A percentile compares a stretch with the other conserved stretches of the same genome.
These are phyloP conservation scores for Maudiozyma barnettii DNA, from an alignment of 805 yeast genomes.

Conservation along the genomic window DNA sequence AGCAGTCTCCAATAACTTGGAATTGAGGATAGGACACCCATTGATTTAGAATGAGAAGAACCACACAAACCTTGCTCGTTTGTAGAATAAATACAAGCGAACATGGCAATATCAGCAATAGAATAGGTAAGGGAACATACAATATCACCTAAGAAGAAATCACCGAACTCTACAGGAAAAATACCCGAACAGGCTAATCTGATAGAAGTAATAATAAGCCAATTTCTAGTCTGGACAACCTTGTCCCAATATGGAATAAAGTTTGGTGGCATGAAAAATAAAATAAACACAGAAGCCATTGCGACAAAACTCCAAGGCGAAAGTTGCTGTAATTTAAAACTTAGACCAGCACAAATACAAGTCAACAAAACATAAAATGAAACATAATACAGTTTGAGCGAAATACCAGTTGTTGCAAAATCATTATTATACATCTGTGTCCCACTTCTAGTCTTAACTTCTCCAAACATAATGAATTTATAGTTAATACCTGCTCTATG, in stretches of 20 bases:
- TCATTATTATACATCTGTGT: slow-evolving; percentile 29
- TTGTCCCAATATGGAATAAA: slow-evolving; percentile 27
- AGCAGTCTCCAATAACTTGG: slow-evolving; percentile 87
- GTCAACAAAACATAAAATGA: slow-evolving; percentile 47
- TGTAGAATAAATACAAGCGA: slow-evolving; percentile 66
- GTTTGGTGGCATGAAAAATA: slow-evolving; percentile 15
- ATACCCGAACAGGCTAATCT: slow-evolving; percentile 73
- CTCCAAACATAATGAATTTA: slow-evolving; percentile 70
- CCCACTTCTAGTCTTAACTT: slow-evolving; percentile 59
- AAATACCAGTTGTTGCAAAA: slow-evolving; percentile 29
- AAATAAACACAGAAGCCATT: slow-evolving; percentile 14
- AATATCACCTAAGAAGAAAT: slow-evolving; percentile 88
- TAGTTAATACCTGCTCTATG: slow-evolving; percentile 69
- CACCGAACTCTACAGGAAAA: slow-evolving; percentile 91
- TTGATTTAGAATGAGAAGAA: slow-evolving; percentile 58
- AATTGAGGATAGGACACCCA: slow-evolving; percentile 78
- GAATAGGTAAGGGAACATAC: slow-evolving; percentile 83
- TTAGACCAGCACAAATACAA: slow-evolving; percentile 61
- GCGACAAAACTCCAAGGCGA: slow-evolving; percentile 62
- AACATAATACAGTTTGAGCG: slow-evolving; percentile 50
- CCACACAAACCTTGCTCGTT: slow-evolving; percentile 55
- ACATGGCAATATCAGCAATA: slow-evolving; percentile 73
- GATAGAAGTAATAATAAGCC: slow-evolving; percentile 66
- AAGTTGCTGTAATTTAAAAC: slow-evolving; percentile 60
- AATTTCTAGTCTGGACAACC: slow-evolving; percentile 52